A percentile compares a stretch with the other conserved stretches of the same genome.
phyloP scores from a whole-genome alignment of 257 asterid species.

The Eucommia ulmoides region DNA sequence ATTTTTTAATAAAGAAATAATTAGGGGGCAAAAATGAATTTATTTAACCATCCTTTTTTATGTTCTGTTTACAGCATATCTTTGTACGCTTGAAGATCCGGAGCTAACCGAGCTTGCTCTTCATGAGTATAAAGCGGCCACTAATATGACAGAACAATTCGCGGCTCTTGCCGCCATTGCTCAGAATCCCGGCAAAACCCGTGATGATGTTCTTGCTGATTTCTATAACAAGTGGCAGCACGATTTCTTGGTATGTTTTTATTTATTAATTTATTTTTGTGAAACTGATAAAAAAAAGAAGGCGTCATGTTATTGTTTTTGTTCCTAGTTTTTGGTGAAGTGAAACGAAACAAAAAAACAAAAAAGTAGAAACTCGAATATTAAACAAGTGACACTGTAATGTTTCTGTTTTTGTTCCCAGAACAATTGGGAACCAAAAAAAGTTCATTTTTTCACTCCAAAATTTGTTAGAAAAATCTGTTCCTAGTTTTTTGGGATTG shows the following conservation, averaged over 20 bases:
- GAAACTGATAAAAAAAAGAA: no score
- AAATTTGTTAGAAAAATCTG: no score
- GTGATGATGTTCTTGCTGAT: slow-evolving; percentile 75
- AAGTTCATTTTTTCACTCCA: no score
- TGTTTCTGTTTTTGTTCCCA: neutral
- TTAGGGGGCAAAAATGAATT: no score
- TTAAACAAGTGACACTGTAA: neutral
- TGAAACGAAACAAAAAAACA: neutral
- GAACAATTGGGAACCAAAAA: no score
- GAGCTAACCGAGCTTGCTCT: slow-evolving; percentile 53
- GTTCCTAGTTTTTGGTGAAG: neutral
- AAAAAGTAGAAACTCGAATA: neutral
- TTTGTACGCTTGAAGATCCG: slow-evolving; percentile 52
- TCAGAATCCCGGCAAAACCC: slow-evolving; percentile 52
- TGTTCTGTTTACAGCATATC: slow-evolving; percentile 42
- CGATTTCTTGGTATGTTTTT: slow-evolving; percentile 60
- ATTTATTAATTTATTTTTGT: neutral
- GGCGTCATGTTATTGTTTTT: neutral
- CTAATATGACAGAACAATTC: slow-evolving; percentile 89
- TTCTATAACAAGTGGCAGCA: slow-evolving; percentile 83
- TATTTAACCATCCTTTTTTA: no score
- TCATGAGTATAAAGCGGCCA: slow-evolving; percentile 68
- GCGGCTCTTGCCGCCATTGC: slow-evolving; percentile 76
- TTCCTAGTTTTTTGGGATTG: no score
- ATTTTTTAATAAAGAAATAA: no score